Conservation (phyloP, 192 early-diverging fungal species). For the Powellomyces hirtus region DNA sequence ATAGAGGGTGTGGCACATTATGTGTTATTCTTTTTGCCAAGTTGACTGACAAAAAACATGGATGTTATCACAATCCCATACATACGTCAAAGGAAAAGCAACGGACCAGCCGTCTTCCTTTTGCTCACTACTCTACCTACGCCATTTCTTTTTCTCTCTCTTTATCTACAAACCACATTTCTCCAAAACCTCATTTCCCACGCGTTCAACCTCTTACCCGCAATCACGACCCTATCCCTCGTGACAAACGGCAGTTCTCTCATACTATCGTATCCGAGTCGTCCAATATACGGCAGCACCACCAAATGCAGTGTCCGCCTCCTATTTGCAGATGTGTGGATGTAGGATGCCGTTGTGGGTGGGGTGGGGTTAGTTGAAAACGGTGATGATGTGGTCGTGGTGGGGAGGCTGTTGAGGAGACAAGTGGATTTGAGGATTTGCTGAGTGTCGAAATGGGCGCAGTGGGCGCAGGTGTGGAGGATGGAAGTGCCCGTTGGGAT, state of each 20-base stretch:
- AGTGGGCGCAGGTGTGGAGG: slow-evolving; percentile 32
- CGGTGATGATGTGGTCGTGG: neutral
- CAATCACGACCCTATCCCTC: neutral
- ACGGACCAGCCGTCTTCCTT: too few species aligned
- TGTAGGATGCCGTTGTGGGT: neutral
- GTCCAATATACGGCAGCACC: neutral
- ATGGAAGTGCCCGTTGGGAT: neutral
- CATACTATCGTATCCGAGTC: neutral
- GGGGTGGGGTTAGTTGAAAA: neutral
- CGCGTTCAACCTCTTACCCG: neutral
- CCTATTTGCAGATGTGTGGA: neutral
- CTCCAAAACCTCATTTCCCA: neutral
- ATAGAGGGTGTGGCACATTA: too few species aligned
- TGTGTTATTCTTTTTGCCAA: too few species aligned
- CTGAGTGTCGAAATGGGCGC: slow-evolving; percentile 33
- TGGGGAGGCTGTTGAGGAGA: slow-evolving; percentile 35
- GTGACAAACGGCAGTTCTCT: neutral
- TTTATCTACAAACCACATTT: neutral
- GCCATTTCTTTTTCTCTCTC: too few species aligned
- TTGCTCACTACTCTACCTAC: too few species aligned
- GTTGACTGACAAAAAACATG: too few species aligned
- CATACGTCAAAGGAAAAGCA: too few species aligned
- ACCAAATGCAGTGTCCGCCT: neutral
- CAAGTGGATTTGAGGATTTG: slow-evolving; percentile 28
- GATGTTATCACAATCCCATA: too few species aligned